Evolutionary conservation across 2,329 filamentous ascomycete species (phyloP).

Genomic region (Byssothecium circinans): DNA sequence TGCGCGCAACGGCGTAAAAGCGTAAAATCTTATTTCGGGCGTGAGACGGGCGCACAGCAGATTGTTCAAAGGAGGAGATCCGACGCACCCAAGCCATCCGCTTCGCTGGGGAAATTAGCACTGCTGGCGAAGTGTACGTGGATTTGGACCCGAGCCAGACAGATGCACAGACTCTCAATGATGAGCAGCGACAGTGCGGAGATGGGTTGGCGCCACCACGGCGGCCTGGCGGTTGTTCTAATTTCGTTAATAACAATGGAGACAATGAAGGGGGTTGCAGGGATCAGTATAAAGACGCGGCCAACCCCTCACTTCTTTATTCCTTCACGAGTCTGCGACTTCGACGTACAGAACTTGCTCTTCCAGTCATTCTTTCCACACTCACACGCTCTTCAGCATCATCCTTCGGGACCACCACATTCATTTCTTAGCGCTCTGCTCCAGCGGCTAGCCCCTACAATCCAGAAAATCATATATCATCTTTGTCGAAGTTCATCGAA

Average conservation of each 20-base stretch:
- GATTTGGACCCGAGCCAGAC: not conserved
- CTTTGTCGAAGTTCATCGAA: slow-evolving; percentile 2
- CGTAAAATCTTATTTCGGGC: not conserved
- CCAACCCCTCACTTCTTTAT: slow-evolving; percentile 17
- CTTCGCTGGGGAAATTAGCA: not conserved
- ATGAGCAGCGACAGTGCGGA: slow-evolving; percentile 8
- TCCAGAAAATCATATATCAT: slow-evolving; percentile 3
- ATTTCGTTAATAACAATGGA: slow-evolving; percentile 2
- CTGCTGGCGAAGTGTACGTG: not conserved
- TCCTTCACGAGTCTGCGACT: slow-evolving; percentile 37
- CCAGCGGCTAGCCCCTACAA: slow-evolving; percentile 9
- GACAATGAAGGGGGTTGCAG: not conserved
- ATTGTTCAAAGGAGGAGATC: not conserved
- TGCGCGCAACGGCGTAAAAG: not conserved
- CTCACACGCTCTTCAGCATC: slow-evolving; percentile 14
- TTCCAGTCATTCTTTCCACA: slow-evolving; percentile 33
- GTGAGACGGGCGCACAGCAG: not conserved
- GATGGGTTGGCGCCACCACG: slow-evolving; percentile 3
- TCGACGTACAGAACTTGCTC: slow-evolving; percentile 26
- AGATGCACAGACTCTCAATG: not conserved
- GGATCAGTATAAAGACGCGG: slow-evolving; percentile 6
- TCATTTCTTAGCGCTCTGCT: slow-evolving; percentile 23
- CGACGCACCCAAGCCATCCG: not conserved
- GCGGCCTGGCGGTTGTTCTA: slow-evolving; percentile 1
- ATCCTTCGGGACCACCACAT: slow-evolving; percentile 30